Percentiles rank a stretch among this genome's conserved stretches.
phyloP scores from a whole-genome alignment of 2,329 filamentous ascomycete genomes.

The Orbilia quercus region DNA sequence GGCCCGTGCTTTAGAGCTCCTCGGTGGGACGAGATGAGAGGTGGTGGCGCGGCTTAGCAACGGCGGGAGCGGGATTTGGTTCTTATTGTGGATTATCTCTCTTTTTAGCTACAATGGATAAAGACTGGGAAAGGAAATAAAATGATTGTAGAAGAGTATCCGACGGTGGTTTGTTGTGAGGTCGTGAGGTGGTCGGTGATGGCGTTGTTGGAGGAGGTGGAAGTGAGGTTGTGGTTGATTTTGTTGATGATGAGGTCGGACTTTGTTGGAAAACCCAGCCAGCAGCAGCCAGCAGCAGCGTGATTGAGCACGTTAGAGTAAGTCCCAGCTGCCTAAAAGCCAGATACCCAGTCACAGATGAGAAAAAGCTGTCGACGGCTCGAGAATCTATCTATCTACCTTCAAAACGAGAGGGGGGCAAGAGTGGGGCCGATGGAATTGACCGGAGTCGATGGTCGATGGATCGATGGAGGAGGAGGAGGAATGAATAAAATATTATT shows the following conservation, averaged over 20 bases:
- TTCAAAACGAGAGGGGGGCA: not conserved
- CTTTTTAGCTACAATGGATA: constrained; percentile 45
- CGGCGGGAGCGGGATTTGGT: constrained; percentile 26
- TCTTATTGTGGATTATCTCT: constrained; percentile 22
- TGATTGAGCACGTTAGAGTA: constrained; percentile 48
- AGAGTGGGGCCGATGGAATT: constrained; percentile 1
- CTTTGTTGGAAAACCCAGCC: constrained; percentile 15
- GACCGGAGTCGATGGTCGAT: not conserved
- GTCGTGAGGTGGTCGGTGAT: not conserved
- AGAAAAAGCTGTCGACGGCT: not conserved
- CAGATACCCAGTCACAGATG: not conserved
- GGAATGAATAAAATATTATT: too few relatives aligned
- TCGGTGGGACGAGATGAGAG: constrained; percentile 17
- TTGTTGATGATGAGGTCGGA: constrained; percentile 9
- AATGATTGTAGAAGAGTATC: not conserved
- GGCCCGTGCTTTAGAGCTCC: constrained; percentile 30
- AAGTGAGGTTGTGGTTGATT: not conserved
- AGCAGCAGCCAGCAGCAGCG: too few relatives aligned
- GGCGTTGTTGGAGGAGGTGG: constrained; percentile 1
- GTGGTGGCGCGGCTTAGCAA: constrained; percentile 34
- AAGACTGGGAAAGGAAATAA: constrained; percentile 9
- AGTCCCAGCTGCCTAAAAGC: constrained; percentile 14
- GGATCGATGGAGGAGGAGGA: constrained; percentile 20
- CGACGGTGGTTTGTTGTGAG: not conserved
- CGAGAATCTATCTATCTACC: not conserved